Percentiles rank a stretch among this genome's conserved stretches.
Conservation (phyloP, 495 filamentous ascomycete genomes). For the Aspergillus leporis region DNA sequence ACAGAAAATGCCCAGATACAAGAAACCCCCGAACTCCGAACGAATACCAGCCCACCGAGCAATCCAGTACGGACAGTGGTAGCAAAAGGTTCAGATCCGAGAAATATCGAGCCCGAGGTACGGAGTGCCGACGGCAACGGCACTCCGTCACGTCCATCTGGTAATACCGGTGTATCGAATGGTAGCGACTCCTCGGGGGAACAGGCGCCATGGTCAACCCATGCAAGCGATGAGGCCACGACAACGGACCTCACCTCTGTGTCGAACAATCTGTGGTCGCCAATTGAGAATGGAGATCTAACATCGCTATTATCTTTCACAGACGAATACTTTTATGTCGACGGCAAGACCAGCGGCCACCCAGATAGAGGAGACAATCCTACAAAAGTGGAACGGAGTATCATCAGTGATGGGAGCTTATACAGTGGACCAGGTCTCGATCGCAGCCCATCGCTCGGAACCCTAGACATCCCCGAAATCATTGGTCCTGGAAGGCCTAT, state of each 20-base stretch:
- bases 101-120: not conserved
- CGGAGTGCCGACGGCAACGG: not conserved
- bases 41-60: not conserved
- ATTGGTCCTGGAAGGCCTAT: conserved; percentile 16
- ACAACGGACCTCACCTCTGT: conserved; percentile 21
- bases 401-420: conserved; percentile 23
- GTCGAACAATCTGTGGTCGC: conserved; percentile 24
- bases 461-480: conserved; percentile 25
- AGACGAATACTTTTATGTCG: conserved; percentile 37
- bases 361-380: conserved; percentile 30
- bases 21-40: not conserved
- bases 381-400: conserved; percentile 22
- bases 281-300: conserved; percentile 28
- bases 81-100: not conserved
- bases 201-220: conserved; percentile 7
- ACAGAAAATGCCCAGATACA: not conserved
- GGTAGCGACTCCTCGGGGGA: not conserved
- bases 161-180: not conserved
- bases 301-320: conserved; percentile 23
- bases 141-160: not conserved
- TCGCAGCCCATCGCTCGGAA: conserved; percentile 18
- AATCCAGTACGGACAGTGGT: not conserved
- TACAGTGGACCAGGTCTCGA: conserved; percentile 26
- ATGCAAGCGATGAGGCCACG: conserved; percentile 12
- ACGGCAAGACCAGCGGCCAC: conserved; percentile 31